Evolutionary conservation across 129 eudicot genomes (phyloP).

Genomic region (Flaveria trinervia): DNA sequence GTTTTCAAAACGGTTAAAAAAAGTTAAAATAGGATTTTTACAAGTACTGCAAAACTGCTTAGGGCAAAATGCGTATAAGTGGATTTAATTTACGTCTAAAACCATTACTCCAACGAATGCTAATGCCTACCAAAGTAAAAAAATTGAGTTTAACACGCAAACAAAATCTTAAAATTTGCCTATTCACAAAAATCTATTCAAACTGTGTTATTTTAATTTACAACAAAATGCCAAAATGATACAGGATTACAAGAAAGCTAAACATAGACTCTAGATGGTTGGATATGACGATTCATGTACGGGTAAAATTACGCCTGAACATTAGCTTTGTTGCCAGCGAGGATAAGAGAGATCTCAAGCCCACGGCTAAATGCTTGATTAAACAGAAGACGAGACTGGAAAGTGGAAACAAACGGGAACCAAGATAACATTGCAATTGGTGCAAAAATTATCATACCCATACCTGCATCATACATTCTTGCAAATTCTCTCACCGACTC

Average conservation of each 20-base stretch:
- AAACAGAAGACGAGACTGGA: conserved; percentile 95
- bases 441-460: conserved; percentile 91
- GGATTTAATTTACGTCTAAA: neutral
- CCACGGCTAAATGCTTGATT: conserved; percentile 99
- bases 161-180: conserved; percentile 23
- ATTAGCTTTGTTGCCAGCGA: conserved; percentile 99
- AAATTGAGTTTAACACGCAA: neutral
- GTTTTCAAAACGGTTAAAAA: too few species aligned
- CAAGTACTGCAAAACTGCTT: too few species aligned
- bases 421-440: conserved; percentile 95
- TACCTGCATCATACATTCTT: conserved; percentile 96
- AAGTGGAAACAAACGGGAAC: conserved; percentile 96
- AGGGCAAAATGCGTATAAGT: too few species aligned
- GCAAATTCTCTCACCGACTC: conserved; percentile 92
- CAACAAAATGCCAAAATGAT: conserved; percentile 7
- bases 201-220: neutral
- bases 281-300: conserved; percentile 5
- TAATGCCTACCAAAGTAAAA: neutral
- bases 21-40: too few species aligned
- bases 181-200: conserved; percentile 26
- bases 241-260: conserved; percentile 12
- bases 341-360: conserved; percentile 89
- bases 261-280: conserved; percentile 9
- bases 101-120: neutral
- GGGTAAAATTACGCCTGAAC: conserved; percentile 44